Evolutionary conservation across 1,139 yeast genomes (phyloP), one percentile per base, ranked within the genome.

Genomic region (Yamadazyma atlantica): DNA sequence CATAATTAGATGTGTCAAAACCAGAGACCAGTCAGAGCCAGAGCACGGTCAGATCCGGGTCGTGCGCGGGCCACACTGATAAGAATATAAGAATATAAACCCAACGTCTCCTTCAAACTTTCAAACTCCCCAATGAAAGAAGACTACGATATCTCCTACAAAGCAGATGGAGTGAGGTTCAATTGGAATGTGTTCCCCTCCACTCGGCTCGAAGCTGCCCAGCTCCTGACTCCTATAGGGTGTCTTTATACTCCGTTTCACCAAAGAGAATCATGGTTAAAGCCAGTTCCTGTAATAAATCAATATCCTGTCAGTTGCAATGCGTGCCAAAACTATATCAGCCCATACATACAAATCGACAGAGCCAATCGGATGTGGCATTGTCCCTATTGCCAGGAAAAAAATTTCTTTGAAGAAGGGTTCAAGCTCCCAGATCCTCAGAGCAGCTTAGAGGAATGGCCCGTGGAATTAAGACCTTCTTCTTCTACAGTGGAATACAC

Each of bases 111-210:
- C 8, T 19, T 19, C 9, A 19, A 19, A 19, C 9, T 19, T 6
- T 19, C 22, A n/a, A n/a, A 19, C 11, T 23, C 26, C 14, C 3
- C 15, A 8, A 42, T 42, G 46, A 42, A 40, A 27, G 34, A 43
- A 30, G 46, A 38, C 22, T 37, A 45, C 31, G 24, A 38, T 9
- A 23, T 32, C 4, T 15, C 41, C 9, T 9, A 26, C 9, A 13
- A 32, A 12, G 39, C 37, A 1, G 47, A 45, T 24, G 50, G 50
- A 3, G 35, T 48, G 11, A 15, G 32, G 13, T 78, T 78, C 65
- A 78, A 78, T 49, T 79, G 82, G 83, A 74, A 78, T 50, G 63
- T 74, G 2, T 70, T 79, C 46, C 74, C 75, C 0, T 55, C 63
- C 16, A 69, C 74, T 0, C 51, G 70, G 26, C 49, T 66, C 7